Percentiles rank a stretch among this genome's conserved stretches.
phyloP scores from a whole-genome alignment of 2,329 filamentous ascomycete species.

The Alternaria triticimaculans region DNA sequence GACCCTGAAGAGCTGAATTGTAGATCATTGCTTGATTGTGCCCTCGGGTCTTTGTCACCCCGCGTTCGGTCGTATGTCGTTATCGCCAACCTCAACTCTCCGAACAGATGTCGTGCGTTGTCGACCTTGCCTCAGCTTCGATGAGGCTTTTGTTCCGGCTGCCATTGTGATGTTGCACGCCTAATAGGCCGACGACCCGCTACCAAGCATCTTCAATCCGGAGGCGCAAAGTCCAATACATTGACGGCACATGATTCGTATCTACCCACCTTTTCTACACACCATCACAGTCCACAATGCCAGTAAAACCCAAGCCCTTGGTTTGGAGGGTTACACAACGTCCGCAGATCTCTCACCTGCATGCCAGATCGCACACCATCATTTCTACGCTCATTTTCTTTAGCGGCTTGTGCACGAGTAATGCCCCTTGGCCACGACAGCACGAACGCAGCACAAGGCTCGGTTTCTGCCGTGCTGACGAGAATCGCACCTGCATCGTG shows the following conservation, averaged over 20 bases:
- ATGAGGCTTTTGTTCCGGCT: background rate
- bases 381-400: background rate
- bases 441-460: conserved; percentile 5
- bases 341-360: conserved; percentile 13
- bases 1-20: conserved; percentile 28
- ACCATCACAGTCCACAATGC: conserved; percentile 6
- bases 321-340: conserved; percentile 8
- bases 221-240: background rate
- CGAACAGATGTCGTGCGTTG: background rate
- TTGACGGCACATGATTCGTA: conserved; percentile 9
- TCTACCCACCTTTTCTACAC: background rate
- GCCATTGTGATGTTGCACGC: background rate
- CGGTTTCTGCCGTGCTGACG: conserved; percentile 1
- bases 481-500: conserved; percentile 31
- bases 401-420: conserved; percentile 3
- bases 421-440: conserved; percentile 5
- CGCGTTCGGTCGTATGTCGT: conserved; percentile 1
- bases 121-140: background rate
- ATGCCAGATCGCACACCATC: conserved; percentile 15
- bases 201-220: background rate
- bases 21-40: conserved; percentile 23
- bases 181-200: background rate
- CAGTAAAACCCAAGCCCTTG: conserved; percentile 9
- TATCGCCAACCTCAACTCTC: background rate
- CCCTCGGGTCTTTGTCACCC: conserved; percentile 2